phyloP scores from a whole-genome alignment of 1,284 basidiomycete species.

The Ceratobasidium theobromae region DNA sequence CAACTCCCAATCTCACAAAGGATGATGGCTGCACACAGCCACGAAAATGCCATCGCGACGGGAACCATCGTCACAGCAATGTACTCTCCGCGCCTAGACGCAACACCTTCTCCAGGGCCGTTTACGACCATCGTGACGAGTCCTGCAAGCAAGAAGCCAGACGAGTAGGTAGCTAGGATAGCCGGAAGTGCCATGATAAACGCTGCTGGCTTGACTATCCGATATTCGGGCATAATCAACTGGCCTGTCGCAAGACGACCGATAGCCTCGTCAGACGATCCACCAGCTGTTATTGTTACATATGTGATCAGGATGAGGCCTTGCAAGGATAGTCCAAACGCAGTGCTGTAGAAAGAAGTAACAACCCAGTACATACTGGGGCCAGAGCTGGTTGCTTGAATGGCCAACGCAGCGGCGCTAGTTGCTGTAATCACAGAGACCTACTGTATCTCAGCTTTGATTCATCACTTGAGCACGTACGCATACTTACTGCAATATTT shows the following conservation, averaged over 20 bases:
- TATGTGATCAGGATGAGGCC: conserved; percentile 10
- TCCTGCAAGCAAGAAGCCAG: background rate
- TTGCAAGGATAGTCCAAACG: conserved; percentile 7
- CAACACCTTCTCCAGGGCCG: conserved; percentile 1
- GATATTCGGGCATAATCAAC: background rate
- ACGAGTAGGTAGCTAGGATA: conserved; percentile 3
- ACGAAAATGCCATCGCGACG: background rate
- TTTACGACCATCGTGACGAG: background rate
- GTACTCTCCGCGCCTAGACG: background rate
- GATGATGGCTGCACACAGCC: background rate
- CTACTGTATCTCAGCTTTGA: background rate
- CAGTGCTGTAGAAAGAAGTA: background rate
- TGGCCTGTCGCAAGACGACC: background rate
- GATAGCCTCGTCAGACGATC: conserved; percentile 13
- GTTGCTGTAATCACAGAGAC: conserved; percentile 20
- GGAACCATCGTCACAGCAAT: conserved; percentile 3
- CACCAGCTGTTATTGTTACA: background rate
- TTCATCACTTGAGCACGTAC: background rate
- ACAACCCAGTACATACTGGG: background rate
- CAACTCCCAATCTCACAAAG: background rate
- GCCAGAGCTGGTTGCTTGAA: background rate
- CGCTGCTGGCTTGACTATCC: background rate
- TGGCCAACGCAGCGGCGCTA: conserved; percentile 7
- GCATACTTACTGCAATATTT: background rate
- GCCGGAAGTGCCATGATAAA: conserved; percentile 5